Evolutionary conservation across 1,284 basidiomycete genomes (phyloP).

Genomic region (Ceratobasidium sp.): DNA sequence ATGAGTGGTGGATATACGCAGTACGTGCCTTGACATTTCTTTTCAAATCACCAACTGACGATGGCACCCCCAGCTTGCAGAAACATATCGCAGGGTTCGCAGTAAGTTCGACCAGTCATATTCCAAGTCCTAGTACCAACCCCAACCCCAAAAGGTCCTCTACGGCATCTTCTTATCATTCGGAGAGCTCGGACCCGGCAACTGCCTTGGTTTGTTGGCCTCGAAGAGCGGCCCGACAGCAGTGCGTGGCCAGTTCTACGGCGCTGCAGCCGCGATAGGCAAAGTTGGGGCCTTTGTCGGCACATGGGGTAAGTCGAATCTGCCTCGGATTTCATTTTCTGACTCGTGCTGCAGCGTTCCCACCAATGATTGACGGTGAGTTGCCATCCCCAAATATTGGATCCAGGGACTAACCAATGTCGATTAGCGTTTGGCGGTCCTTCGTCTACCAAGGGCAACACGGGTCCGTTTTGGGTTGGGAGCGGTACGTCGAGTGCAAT

Average conservation of each 20-base stretch:
- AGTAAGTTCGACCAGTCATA: conserved; percentile 57
- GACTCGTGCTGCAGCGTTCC: conserved; percentile 66
- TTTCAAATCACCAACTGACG: conserved; percentile 49
- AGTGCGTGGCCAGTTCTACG: conserved; percentile 88
- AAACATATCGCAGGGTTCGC: conserved; percentile 83
- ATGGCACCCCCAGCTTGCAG: conserved; percentile 61
- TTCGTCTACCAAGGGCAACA: conserved; percentile 68
- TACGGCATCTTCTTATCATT: conserved; percentile 93
- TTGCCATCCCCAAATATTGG: conserved; percentile 16
- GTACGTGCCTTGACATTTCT: conserved; percentile 55
- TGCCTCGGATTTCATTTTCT: conserved; percentile 24
- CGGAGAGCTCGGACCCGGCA: conserved; percentile 84
- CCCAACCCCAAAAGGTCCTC: conserved; percentile 65
- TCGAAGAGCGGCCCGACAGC: conserved; percentile 87
- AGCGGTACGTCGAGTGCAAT: conserved; percentile 63
- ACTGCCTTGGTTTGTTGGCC: conserved; percentile 84
- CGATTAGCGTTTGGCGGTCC: conserved; percentile 71
- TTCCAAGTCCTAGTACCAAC: background rate
- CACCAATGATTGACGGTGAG: conserved; percentile 73
- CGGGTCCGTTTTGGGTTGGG: conserved; percentile 85
- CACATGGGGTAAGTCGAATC: conserved; percentile 70
- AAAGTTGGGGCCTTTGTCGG: conserved; percentile 91
- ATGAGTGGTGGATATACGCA: conserved; percentile 83
- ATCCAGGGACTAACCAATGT: conserved; percentile 41
- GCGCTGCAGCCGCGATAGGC: conserved; percentile 88